Evolutionary conservation across 371 early-diverging fungal genomes (phyloP).

Genomic region (Syncephalastrum sp.): DNA sequence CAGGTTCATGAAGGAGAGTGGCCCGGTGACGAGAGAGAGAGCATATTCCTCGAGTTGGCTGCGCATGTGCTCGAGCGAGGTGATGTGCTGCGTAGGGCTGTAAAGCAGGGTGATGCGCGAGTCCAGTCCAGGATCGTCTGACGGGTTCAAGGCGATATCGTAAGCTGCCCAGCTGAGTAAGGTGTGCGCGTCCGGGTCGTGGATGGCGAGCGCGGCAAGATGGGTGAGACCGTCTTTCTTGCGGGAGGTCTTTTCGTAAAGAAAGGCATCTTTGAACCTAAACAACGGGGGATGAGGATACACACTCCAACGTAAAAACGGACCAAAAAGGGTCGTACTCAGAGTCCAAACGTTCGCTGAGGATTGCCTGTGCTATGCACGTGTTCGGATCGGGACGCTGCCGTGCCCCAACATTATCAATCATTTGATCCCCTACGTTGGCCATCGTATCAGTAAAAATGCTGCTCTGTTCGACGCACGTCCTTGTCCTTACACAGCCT

Average conservation of each 20-base stretch:
- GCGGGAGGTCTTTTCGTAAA: slow-evolving; percentile 9
- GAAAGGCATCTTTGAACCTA: slow-evolving; percentile 1
- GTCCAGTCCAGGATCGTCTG: slow-evolving; percentile 17
- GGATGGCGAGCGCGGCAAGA: slow-evolving; percentile 5
- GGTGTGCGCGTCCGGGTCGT: neutral
- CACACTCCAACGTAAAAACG: neutral
- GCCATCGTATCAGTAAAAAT: neutral
- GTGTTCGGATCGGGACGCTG: slow-evolving; percentile 6
- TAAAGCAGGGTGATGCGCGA: slow-evolving; percentile 22
- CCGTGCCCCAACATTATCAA: slow-evolving; percentile 6
- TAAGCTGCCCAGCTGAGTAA: slow-evolving; percentile 3
- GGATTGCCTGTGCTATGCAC: slow-evolving; percentile 2
- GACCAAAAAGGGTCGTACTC: neutral
- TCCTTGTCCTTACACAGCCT: slow-evolving; percentile 8
- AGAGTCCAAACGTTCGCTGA: too few species aligned
- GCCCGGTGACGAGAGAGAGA: slow-evolving; percentile 14
- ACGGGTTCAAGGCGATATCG: slow-evolving; percentile 9
- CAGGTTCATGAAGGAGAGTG: slow-evolving; percentile 9
- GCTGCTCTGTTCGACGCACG: too few species aligned
- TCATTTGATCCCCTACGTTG: slow-evolving; percentile 16
- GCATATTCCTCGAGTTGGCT: slow-evolving; percentile 10
- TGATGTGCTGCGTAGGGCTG: neutral
- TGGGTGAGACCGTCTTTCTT: slow-evolving; percentile 4
- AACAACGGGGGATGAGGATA: neutral
- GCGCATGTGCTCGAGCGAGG: slow-evolving; percentile 3